Evolutionary conservation across 257 asterid genomes (phyloP), one percentile per base, ranked within the genome.

Genomic region (Scutellaria baicalensis): DNA sequence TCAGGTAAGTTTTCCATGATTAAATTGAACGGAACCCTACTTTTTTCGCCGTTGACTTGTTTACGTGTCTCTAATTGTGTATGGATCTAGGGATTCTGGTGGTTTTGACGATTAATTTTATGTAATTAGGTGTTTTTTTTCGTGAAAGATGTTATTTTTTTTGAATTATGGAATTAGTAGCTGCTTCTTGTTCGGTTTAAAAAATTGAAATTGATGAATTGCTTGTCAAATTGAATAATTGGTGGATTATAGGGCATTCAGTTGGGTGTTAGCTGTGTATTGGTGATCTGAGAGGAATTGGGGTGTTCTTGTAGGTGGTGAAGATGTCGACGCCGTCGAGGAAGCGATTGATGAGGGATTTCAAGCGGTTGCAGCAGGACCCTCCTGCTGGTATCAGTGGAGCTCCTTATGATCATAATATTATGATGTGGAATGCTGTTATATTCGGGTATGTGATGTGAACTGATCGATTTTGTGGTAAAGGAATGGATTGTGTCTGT

Each of bases 331-430:
- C 98, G 60, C 88, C 98, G 36, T 83, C 98, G 0, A 89, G 86
- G 86, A 92, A 92, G 80, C 84, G 98, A 52, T 66, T 92, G 80
- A 89, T 92, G 98, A 89, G 98, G 89, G 98, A 92, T 74, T 92
- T 92, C 83, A 92, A 85, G 86, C 75, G 98, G 86, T 66, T 92
- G 65, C 96, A 89, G 84, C 95, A 88, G 74, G 98, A 92, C 73
- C 96, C 98, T 59, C 98, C 98, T 0, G 96, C 96, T 8, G 98
- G 98, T 63, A 86, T 92, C 79, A 92, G 96, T 33, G 98, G 96
- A 10, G 98, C 98, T 3, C 98, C 98, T 0, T 83, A 82, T n/a
- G 96, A 92, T 45, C 88, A 92, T 70, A 89, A 92, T 64, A 92
- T 92, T 52, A 92, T 86, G 98, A 90, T 88, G 16, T 92, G 98